Conservation (phyloP, 2,329 filamentous ascomycete genomes). For the Colletotrichum nymphaeae region DNA sequence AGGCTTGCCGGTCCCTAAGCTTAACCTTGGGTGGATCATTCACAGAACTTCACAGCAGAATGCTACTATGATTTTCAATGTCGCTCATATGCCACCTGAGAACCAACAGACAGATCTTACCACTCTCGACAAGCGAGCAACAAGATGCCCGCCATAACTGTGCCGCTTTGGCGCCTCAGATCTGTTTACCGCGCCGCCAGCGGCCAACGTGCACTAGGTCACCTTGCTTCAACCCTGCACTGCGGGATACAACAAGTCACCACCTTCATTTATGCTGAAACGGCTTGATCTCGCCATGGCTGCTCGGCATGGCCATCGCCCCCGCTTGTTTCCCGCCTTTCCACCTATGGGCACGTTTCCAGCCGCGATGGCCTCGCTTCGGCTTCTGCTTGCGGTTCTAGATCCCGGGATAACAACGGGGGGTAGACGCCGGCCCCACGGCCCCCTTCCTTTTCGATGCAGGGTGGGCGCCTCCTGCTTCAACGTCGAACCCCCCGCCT, state of each 20-base stretch:
- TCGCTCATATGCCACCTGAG: background rate
- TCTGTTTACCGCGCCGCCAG: background rate
- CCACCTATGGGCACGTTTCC: constrained; percentile 33
- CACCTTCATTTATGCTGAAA: constrained; percentile 36
- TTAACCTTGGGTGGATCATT: constrained; percentile 5
- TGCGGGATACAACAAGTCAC: constrained; percentile 27
- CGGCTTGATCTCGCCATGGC: constrained; percentile 27
- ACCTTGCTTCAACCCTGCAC: constrained; percentile 18
- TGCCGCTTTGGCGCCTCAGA: background rate
- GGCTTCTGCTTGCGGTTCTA: constrained; percentile 4
- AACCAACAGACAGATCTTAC: background rate
- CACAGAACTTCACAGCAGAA: background rate
- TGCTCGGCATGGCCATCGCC: constrained; percentile 21
- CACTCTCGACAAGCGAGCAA: constrained; percentile 14
- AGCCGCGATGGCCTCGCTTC: constrained; percentile 19
- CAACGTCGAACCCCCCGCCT: constrained; percentile 14
- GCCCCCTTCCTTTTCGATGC: background rate
- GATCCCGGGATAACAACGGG: constrained; percentile 9
- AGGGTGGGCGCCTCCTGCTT: constrained; percentile 26
- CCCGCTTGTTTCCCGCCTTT: constrained; percentile 26
- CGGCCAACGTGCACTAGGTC: background rate
- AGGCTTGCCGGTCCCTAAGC: background rate
- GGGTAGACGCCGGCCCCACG: constrained; percentile 9
- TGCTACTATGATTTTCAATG: constrained; percentile 12
- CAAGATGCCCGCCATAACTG: background rate